A percentile compares a stretch with the other conserved stretches of the same genome.
phyloP scores from a whole-genome alignment of 495 filamentous ascomycete genomes.

The Pyrenula aspistea region DNA sequence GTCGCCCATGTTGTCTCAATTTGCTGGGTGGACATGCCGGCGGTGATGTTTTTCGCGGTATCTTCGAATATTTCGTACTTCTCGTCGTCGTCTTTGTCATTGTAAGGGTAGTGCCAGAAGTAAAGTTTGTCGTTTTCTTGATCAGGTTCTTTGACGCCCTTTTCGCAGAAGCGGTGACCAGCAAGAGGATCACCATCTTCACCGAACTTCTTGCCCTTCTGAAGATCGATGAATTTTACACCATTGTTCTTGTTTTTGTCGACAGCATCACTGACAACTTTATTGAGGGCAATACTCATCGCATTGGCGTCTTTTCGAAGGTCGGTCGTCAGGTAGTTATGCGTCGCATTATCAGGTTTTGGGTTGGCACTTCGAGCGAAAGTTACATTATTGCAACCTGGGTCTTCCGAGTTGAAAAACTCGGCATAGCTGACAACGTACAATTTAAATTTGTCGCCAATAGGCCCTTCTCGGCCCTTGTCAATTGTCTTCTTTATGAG shows the following conservation, averaged over 20 bases:
- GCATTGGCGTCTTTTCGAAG: background rate
- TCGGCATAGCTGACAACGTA: conserved; percentile 3
- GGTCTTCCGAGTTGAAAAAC: conserved; percentile 1
- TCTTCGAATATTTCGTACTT: background rate
- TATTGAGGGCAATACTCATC: background rate
- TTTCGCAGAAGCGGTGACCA: background rate
- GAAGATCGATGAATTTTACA: background rate
- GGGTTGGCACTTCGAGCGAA: background rate
- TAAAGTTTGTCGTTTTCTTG: background rate
- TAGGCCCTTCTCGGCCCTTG: background rate
- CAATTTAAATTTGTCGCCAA: conserved; percentile 2
- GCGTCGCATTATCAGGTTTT: background rate
- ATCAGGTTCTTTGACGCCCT: background rate
- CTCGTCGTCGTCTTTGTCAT: background rate
- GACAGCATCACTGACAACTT: background rate
- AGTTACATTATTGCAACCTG: background rate
- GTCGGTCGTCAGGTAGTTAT: background rate
- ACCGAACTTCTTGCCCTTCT: background rate
- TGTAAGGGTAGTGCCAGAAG: background rate
- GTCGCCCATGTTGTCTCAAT: background rate
- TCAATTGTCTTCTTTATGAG: conserved; percentile 1
- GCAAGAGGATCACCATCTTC: background rate
- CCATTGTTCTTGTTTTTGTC: background rate
- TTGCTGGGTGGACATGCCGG: background rate
- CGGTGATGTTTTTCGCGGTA: background rate